Conservation (phyloP, 805 yeast species). For the Sugiyamaella marilandica region DNA sequence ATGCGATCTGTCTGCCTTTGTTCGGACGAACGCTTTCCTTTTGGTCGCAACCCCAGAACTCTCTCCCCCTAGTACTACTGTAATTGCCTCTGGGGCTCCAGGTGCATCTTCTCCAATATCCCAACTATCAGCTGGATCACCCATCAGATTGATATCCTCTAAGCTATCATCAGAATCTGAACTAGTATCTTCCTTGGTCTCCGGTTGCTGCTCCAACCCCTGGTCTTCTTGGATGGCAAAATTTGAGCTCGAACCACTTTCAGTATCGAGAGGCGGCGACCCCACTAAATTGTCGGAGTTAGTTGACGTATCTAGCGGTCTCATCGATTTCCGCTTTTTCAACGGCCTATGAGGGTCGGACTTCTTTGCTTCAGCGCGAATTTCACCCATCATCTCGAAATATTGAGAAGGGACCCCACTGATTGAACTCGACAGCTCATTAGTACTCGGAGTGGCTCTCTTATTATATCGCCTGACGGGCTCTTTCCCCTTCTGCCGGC, state of each 20-base stretch:
- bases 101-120: conserved; percentile 31
- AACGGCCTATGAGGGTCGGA: conserved; percentile 1
- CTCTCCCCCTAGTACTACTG: conserved; percentile 7
- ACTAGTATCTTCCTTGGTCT: background rate
- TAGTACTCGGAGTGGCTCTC: too few relatives aligned
- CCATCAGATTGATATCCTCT: conserved; percentile 1
- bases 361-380: conserved; percentile 13
- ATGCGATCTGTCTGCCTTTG: conserved; percentile 49
- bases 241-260: background rate
- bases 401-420: conserved; percentile 15
- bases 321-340: conserved; percentile 2
- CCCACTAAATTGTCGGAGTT: too few relatives aligned
- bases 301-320: background rate
- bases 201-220: background rate
- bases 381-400: conserved; percentile 15
- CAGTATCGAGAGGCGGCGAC: background rate
- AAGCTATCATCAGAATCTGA: conserved; percentile 1
- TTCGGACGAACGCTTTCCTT: background rate
- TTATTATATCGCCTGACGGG: background rate
- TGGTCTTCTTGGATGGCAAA: background rate
- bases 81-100: conserved; percentile 39
- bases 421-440: background rate
- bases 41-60: background rate
- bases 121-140: conserved; percentile 19
- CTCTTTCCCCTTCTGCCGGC: background rate